Base-by-base conservation (phyloP, 352 stramenopile species). In the Globisporangium nagaii region DNA sequence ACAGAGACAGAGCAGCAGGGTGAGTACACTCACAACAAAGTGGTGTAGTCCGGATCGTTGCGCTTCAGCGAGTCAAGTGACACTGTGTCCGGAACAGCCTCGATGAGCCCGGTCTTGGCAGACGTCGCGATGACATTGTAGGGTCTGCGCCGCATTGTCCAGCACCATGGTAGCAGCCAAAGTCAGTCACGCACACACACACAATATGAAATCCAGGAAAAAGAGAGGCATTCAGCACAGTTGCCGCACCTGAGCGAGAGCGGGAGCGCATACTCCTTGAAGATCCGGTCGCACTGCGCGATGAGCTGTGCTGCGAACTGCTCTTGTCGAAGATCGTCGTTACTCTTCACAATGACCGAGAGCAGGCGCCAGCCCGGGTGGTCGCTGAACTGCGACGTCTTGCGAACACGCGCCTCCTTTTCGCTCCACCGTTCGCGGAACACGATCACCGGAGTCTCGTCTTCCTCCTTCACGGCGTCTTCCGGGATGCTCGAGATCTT, bases 281-380 rank as follows among this genome's bases (percentile, higher is more conserved):
- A 99, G 56, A 98, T 97, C 42, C 96, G 86, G 35, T 97, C 79
- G 51, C 95, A 98, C 43, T 98, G 80, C 20, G 91, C 79, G 59
- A 99, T 98, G 4, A 99, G 70, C 65, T 99, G 95, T 55, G 98
- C 95, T 0, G 96, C 93, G 70, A 98, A 98, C 27, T 97, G 88
- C 70, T 99, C 97, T 67, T 99, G 97, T 2, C 96, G 82, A 47
- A 99, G 69, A 53, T 99, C 96, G 65, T 99, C 97, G 58, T 99
- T 98, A 42, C 92, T 98, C 74, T 94, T 99, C 2, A 99, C 93
- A 59, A 99, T 99, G 17, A 98, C 86, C 43, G 86, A 86, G 30
- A 93, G 66, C 41, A 92, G 53, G 12, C 79, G 68, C 74, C 84
- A 90, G 19, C 77, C 76, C 32, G 66, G 75, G 53, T 86, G 74